phyloP scores from a whole-genome alignment of 192 early-diverging fungal species.

The Backusella tuberculispora region DNA sequence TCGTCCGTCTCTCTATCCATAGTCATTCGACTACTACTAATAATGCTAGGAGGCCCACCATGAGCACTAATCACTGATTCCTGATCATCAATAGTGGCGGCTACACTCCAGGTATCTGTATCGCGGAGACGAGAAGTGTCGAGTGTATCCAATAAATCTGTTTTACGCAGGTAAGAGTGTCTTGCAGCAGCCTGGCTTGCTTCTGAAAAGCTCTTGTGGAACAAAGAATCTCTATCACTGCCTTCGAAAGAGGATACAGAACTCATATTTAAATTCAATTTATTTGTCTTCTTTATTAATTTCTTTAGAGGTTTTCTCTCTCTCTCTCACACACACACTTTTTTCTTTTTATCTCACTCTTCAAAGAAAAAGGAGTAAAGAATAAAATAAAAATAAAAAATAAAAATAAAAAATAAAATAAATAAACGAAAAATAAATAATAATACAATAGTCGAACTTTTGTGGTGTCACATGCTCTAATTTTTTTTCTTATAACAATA shows the following conservation, averaged over 20 bases:
- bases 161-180: constrained; percentile 40
- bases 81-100: constrained; percentile 47
- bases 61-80: constrained; percentile 44
- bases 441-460: not conserved
- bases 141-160: constrained; percentile 41
- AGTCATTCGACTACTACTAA: constrained; percentile 28
- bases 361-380: not conserved
- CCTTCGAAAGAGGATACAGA: constrained; percentile 38
- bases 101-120: constrained; percentile 47
- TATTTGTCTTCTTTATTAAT: not conserved
- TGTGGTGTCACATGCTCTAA: not conserved
- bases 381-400: not conserved
- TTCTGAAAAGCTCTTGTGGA: constrained; percentile 25
- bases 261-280: constrained; percentile 28
- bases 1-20: constrained; percentile 35
- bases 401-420: not conserved
- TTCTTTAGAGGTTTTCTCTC: not conserved
- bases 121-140: constrained; percentile 36
- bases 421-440: not conserved
- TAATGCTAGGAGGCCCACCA: constrained; percentile 28
- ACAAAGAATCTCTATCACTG: constrained; percentile 36
- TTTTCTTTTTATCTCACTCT: not conserved
- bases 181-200: constrained; percentile 24
- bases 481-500: too few species aligned
- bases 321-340: not conserved